Base-by-base conservation (phyloP, 2,329 filamentous ascomycete genomes). In the Pleurostoma richardsiae region DNA sequence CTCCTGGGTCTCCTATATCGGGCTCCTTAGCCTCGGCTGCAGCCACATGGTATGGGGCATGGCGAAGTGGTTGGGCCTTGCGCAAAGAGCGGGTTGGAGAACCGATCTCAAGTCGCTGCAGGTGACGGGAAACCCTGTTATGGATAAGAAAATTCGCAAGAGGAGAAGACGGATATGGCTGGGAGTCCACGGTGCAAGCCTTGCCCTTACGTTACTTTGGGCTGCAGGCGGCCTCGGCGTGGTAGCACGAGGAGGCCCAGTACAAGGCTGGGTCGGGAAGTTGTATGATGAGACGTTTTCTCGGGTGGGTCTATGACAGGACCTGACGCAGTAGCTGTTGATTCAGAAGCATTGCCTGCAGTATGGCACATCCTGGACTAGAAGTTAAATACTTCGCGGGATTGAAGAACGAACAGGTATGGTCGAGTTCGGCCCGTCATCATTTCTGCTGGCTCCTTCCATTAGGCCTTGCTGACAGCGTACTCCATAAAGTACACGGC, bases 41-140 rank as follows among this genome's bases (percentile, higher is more conserved):
- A 88, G 83, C 49, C 91, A 96, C 69, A 83, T 91, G 63, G 80
- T 88, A 6, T 95, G 90, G 81, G 91, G 91, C 3, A 81, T 82
- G 68, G 88, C 89, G n/a, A 86, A 82, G 64, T 96, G 89, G 87
- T 69, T 91, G 49, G 82, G 82, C 0, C 71, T 79, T 41, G 74
- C 83, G 43, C 84, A 85, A 26, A 72, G 74, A 2, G 72, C 70
- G 52, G 77, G 65, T 57, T 80, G 64, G 70, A 70, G 56, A 62
- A 66, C 57, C 61, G 70, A 65, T 57, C 33, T 48, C 27, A 41
- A 47, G 27, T 30, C 41, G 29, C 4, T 39, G 39, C 44, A 53
- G 30, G 50, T 48, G 2, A 65, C 59, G 70, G 62, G 67, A 56
- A 61, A 66, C 69, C 50, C 62, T 50, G 49, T 59, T 1, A 60